Conservation (phyloP, 2,329 filamentous ascomycete genomes). For the Lasiodiplodia citricola region DNA sequence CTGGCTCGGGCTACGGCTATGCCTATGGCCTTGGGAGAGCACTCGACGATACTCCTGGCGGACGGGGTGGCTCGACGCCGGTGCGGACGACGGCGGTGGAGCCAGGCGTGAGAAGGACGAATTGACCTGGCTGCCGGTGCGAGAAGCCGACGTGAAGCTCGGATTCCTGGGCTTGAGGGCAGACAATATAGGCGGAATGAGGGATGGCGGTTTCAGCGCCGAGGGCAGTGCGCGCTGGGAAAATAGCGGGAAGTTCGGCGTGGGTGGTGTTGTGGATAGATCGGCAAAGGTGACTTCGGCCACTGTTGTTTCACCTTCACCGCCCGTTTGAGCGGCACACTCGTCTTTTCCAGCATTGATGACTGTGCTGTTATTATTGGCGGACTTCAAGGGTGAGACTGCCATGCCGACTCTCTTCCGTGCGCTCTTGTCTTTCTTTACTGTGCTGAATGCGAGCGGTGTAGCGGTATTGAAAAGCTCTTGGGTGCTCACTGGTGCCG, state of each 20-base stretch:
- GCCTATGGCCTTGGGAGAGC: background rate
- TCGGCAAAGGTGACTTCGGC: background rate
- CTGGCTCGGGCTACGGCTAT: background rate
- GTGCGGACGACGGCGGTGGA: background rate
- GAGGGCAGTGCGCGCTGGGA: background rate
- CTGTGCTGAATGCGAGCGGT: conserved; percentile 47
- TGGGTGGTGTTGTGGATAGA: background rate
- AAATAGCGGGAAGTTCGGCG: background rate
- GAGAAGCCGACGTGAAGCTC: background rate
- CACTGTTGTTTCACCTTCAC: conserved; percentile 8
- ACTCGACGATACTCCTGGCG: background rate
- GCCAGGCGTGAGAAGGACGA: background rate
- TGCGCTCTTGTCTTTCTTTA: conserved; percentile 43
- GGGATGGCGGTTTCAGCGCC: background rate
- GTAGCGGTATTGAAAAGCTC: conserved; percentile 49
- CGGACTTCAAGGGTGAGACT: conserved; percentile 1
- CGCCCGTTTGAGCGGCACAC: background rate
- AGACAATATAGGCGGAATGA: background rate
- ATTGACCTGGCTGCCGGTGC: background rate
- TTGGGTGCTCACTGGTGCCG: conserved; percentile 48
- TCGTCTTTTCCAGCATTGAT: background rate
- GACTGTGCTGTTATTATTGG: background rate
- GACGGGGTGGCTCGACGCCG: background rate
- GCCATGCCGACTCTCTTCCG: conserved; percentile 21
- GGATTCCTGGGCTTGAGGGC: background rate